Conservation (phyloP, 164 flowering plant genomes). For the Piper longum region DNA sequence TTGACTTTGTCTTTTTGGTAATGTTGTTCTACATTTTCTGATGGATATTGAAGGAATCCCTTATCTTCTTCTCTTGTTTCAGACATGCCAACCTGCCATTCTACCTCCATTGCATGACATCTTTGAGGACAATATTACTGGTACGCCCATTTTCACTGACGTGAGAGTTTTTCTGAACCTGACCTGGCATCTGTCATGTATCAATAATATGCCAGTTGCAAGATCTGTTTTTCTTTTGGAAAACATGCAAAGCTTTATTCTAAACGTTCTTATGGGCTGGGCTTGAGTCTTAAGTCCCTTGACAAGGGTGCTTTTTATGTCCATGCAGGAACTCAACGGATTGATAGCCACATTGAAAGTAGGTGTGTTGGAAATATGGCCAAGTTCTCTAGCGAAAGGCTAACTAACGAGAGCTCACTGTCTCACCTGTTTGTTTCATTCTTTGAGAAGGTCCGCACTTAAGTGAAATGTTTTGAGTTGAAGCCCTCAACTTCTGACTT, state of each 20-base stretch:
- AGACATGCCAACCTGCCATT: slow-evolving; percentile 85
- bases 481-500: background rate
- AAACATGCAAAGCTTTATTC: background rate
- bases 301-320: background rate
- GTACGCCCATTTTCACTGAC: slow-evolving; percentile 1
- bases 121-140: slow-evolving; percentile 50
- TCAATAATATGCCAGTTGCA: too few relatives aligned
- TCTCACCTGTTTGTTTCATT: slow-evolving; percentile 65
- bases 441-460: slow-evolving; percentile 48
- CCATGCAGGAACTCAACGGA: slow-evolving; percentile 46
- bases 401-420: slow-evolving; percentile 43
- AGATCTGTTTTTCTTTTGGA: too few relatives aligned
- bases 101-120: slow-evolving; percentile 79
- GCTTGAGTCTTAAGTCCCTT: background rate
- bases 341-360: slow-evolving; percentile 32
- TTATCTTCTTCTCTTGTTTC: slow-evolving; percentile 6
- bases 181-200: too few relatives aligned
- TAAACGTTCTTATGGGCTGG: background rate
- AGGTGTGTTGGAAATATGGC: slow-evolving; percentile 38
- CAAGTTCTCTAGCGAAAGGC: slow-evolving; percentile 26
- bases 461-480: background rate
- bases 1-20: background rate
- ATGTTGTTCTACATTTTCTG: slow-evolving; percentile 3
- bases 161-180: background rate
- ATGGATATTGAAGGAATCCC: background rate